Percentiles rank a stretch among this genome's conserved stretches.
These are phyloP conservation scores for Solanum appendiculatum DNA, from an alignment of 257 asterid species.

Conservation along the genomic window DNA sequence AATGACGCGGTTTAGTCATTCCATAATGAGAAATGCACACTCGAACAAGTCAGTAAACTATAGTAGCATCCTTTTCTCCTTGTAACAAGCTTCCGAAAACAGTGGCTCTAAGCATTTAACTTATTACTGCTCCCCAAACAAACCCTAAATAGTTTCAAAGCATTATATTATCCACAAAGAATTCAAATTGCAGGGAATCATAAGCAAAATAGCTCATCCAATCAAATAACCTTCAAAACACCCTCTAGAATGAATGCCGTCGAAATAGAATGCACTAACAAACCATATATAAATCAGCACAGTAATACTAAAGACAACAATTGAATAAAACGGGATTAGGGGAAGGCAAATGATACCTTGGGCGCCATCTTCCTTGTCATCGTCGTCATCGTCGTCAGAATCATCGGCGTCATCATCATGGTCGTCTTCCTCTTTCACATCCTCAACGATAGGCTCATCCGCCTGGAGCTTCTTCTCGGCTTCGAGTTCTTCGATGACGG, in stretches of 20 bases:
- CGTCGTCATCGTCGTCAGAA: slow-evolving; percentile 71
- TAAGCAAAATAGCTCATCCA: neutral
- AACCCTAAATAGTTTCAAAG: neutral
- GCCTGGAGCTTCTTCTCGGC: slow-evolving; percentile 34
- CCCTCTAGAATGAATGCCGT: neutral
- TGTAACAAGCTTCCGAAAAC: neutral
- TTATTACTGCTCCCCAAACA: neutral
- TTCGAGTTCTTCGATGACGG: slow-evolving; percentile 55
- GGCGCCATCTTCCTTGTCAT: slow-evolving; percentile 16
- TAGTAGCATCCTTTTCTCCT: neutral
- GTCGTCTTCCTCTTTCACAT: slow-evolving; percentile 71
- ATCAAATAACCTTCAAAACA: neutral
- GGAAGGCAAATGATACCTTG: neutral
- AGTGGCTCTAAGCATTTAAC: neutral
- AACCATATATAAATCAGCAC: neutral
- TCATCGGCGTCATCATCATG: slow-evolving; percentile 57
- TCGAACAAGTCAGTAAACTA: neutral
- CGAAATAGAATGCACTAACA: neutral
- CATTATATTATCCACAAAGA: neutral
- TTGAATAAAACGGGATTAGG: neutral
- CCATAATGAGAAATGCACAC: neutral
- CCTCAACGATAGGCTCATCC: slow-evolving; percentile 74
- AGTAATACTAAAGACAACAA: neutral
- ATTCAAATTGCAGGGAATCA: neutral
- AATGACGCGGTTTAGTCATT: neutral